These are phyloP conservation scores for Rhododendron griersonianum DNA, from an alignment of 148 eudicot genomes.

Conservation along the genomic window DNA sequence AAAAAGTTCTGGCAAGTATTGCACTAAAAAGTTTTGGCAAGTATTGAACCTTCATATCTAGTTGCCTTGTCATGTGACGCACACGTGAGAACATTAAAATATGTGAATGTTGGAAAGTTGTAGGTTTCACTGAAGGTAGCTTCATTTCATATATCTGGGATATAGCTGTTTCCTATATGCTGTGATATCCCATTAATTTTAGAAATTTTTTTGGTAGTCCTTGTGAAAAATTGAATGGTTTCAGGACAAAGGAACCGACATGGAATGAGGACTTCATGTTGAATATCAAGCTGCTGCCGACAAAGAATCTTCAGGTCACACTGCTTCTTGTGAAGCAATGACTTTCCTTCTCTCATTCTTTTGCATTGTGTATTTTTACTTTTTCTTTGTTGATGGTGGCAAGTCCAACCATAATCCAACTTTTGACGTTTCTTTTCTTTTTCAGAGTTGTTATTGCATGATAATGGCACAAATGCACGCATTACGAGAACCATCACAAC, in stretches of 20 bases:
- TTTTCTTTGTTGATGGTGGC: not conserved
- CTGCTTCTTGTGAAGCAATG: constrained; percentile 4
- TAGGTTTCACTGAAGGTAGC: not conserved
- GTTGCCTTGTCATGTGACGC: not conserved
- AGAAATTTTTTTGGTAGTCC: not conserved
- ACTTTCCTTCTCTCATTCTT: not conserved
- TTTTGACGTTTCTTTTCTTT: not conserved
- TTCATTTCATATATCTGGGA: not conserved
- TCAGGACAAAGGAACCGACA: constrained; percentile 84
- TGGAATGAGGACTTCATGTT: constrained; percentile 89
- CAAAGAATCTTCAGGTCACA: constrained; percentile 57
- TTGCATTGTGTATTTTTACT: not conserved
- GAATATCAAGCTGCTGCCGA: constrained; percentile 60
- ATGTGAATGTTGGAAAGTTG: not conserved
- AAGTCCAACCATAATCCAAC: not conserved
- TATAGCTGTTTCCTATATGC: not conserved
- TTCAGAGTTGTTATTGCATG: not conserved
- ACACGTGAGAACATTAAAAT: not conserved
- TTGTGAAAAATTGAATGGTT: constrained; percentile 12
- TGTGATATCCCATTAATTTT: not conserved
- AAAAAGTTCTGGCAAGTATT: not conserved
- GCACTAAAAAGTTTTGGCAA: not conserved
- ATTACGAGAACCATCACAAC: not conserved
- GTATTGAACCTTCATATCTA: not conserved
- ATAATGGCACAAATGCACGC: not conserved